Evolutionary conservation across 2,329 filamentous ascomycete species (phyloP), one percentile per base, ranked within the genome.

Genomic region (Scedosporium aurantiacum): DNA sequence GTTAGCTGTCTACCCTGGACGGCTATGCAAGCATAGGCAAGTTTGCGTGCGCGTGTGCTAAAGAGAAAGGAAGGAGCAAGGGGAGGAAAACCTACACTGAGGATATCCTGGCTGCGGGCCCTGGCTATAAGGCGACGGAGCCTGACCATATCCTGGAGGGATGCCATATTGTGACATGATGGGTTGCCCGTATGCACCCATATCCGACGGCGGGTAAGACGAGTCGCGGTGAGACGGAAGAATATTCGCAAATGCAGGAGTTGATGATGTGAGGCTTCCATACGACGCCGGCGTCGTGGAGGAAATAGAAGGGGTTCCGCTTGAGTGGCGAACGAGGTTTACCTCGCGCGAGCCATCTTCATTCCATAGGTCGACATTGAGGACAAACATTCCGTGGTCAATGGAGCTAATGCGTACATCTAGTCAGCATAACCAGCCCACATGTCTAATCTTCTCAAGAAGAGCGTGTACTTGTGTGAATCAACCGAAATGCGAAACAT

Each of bases 231-330:
- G 73, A 14, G 74, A 70, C 5, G 74, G 71, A 27, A 75, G 66
- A 21, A 75, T 70, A 62, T 72, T 72, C 23, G 73, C 68, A 63
- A 69, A 72, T 28, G 70, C 64, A 8, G 72, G 68, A 10, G 69
- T 67, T 23, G 67, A 64, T 12, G 65, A 61, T 45, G 67, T 64
- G 65, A 73, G 63, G 64, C 66, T 64, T 66, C 57, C 63, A 45
- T 61, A 65, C n/a, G 62, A 64, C n/a, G 58, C 63, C 4, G 88
- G 87, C 7, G 88, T 89, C 7, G 90, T 90, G 3, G 89, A 88
- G 2, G 87, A 90, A 68, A 96, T 96, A 14, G 89, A 91, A 1
- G 90, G 90, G 2, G 80, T 81, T 27, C 82, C 84, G 63, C 84
- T 85, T 1, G 80, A 82, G 58, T 82, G 80, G 69, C 86, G 84